Evolutionary conservation across 768 basidiomycete genomes (phyloP).

Genomic region (Cystobasidium ongulense): DNA sequence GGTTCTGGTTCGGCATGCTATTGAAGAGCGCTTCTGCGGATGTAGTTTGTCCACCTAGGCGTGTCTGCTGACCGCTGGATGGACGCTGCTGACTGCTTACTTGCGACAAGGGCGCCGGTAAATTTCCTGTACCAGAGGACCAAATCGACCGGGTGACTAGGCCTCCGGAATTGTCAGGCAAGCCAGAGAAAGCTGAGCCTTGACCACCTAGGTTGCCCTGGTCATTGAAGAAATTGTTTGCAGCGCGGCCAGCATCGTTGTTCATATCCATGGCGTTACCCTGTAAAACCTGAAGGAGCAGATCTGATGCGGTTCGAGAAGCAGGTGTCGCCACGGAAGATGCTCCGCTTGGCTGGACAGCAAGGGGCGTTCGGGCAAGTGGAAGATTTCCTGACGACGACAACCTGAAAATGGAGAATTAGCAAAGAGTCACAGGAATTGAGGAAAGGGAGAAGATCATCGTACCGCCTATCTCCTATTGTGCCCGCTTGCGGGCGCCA

Average conservation of each 20-base stretch:
- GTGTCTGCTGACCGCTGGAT: neutral
- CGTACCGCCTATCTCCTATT: neutral
- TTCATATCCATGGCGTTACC: constrained; percentile 20
- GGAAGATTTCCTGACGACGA: neutral
- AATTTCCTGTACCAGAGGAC: neutral
- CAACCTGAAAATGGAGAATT: neutral
- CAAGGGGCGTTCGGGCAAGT: neutral
- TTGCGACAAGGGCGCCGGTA: neutral
- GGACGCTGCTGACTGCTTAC: neutral
- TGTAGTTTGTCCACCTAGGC: neutral
- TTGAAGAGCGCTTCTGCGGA: constrained; percentile 29
- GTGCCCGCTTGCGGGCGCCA: constrained; percentile 47
- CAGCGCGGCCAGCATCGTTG: neutral
- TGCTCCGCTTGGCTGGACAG: neutral
- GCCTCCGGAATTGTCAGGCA: neutral
- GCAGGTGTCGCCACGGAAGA: neutral
- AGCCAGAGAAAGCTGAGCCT: neutral
- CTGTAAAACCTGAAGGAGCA: constrained; percentile 30
- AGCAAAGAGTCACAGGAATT: neutral
- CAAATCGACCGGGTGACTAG: neutral
- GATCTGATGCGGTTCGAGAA: constrained; percentile 31
- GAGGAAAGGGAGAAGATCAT: too few relatives aligned
- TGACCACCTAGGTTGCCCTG: neutral
- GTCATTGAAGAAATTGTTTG: neutral
- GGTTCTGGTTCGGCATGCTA: constrained; percentile 29